A percentile compares a stretch with the other conserved stretches of the same genome.
phyloP scores from a whole-genome alignment of 306 rosid species.

The Biancaea sappan region DNA sequence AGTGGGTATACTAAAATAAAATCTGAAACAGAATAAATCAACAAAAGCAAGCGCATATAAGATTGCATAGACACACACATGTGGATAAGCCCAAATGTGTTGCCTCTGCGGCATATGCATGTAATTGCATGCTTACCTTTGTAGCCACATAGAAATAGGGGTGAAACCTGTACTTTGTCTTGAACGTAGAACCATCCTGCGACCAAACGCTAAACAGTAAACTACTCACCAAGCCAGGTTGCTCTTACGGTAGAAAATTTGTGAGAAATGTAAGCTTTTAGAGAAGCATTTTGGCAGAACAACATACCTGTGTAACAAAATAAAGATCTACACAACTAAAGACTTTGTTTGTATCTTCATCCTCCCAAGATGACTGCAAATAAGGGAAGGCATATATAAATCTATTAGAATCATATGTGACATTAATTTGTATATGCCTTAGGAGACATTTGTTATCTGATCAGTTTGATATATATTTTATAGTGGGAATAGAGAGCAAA shows the following conservation, averaged over 20 bases:
- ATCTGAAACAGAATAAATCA: constrained; percentile 1
- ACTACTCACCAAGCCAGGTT: constrained; percentile 14
- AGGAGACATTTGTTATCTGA: neutral
- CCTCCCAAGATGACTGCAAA: constrained; percentile 88
- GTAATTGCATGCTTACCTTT: constrained; percentile 54
- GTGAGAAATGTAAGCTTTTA: neutral
- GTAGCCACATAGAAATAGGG: constrained; percentile 90
- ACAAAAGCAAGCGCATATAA: constrained; percentile 11
- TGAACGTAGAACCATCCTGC: constrained; percentile 94
- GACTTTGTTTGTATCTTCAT: constrained; percentile 66
- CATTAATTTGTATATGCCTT: neutral
- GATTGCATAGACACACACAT: constrained; percentile 11
- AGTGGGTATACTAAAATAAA: constrained; percentile 9
- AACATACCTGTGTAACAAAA: constrained; percentile 86
- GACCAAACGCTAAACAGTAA: constrained; percentile 42
- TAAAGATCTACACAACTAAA: constrained; percentile 83
- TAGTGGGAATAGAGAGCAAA: constrained; percentile 6
- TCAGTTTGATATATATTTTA: neutral
- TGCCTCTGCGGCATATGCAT: neutral
- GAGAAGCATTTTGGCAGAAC: constrained; percentile 7
- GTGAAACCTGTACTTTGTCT: constrained; percentile 79
- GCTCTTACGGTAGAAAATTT: neutral
- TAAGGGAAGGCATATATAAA: constrained; percentile 37
- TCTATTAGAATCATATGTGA: constrained; percentile 8
- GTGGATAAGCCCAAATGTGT: constrained; percentile 6